Percentiles rank a stretch among this genome's conserved stretches.
These are phyloP conservation scores for Suillus variegatus DNA, from an alignment of 768 basidiomycete genomes.

Conservation along the genomic window DNA sequence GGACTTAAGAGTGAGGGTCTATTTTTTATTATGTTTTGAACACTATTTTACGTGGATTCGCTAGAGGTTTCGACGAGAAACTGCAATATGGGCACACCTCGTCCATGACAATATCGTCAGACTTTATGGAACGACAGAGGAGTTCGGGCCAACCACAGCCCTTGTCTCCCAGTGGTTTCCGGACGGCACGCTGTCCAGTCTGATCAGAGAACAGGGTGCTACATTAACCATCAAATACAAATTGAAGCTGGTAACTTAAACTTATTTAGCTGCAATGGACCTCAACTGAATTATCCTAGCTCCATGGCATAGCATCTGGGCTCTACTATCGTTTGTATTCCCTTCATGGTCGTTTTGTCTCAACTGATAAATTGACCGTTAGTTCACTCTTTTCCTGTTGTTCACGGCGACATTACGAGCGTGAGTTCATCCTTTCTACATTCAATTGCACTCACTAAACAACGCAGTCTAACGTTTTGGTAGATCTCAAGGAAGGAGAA, in stretches of 20 bases:
- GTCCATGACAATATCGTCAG: constrained; percentile 21
- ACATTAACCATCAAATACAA: background rate
- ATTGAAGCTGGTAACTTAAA: background rate
- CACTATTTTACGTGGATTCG: background rate
- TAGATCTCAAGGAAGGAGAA: constrained; percentile 10
- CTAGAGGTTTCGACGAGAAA: constrained; percentile 19
- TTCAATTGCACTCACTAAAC: too few species aligned
- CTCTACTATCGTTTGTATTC: constrained; percentile 13
- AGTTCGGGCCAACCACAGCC: constrained; percentile 2
- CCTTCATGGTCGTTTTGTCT: too few species aligned
- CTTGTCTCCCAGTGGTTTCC: constrained; percentile 7
- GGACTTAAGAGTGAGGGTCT: background rate
- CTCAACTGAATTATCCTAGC: constrained; percentile 9
- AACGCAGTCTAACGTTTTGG: constrained; percentile 20
- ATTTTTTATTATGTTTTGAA: background rate
- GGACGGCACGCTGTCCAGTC: background rate
- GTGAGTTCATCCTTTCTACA: constrained; percentile 9
- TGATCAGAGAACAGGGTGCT: background rate
- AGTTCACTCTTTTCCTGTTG: constrained; percentile 19
- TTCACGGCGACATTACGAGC: constrained; percentile 20
- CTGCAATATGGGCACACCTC: constrained; percentile 22
- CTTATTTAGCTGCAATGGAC: background rate
- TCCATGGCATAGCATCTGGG: constrained; percentile 16
- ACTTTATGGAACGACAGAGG: constrained; percentile 16
- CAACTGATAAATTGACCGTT: background rate